Evolutionary conservation across 495 filamentous ascomycete species (phyloP).

Genomic region (Lophiotrema nucula): DNA sequence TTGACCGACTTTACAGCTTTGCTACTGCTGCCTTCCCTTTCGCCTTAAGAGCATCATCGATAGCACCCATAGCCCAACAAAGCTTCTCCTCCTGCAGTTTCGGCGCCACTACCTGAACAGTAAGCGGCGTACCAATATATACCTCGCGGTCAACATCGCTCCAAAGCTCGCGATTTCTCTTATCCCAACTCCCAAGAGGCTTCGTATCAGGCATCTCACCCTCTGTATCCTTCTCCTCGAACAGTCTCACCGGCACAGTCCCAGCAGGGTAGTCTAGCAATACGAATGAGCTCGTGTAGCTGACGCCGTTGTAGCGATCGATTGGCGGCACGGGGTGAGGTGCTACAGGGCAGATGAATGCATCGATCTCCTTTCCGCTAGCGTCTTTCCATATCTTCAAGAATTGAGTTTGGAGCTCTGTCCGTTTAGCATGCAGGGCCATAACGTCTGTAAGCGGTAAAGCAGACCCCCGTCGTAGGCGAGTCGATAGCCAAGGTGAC

Average conservation of each 20-base stretch:
- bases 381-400: constrained; percentile 54
- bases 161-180: constrained; percentile 59
- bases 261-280: constrained; percentile 64
- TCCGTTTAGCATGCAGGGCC: constrained; percentile 51
- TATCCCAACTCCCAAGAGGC: constrained; percentile 58
- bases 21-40: not conserved
- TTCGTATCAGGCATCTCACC: constrained; percentile 44
- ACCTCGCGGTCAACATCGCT: constrained; percentile 54
- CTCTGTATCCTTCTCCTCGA: constrained; percentile 52
- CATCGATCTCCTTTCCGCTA: constrained; percentile 36
- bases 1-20: constrained; percentile 11
- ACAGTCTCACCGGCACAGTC: constrained; percentile 53
- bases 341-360: constrained; percentile 43
- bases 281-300: constrained; percentile 62
- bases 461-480: constrained; percentile 47
- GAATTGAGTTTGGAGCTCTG: constrained; percentile 54
- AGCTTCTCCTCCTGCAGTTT: constrained; percentile 59
- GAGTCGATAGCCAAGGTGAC: constrained; percentile 56
- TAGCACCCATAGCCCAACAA: constrained; percentile 54
- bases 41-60: constrained; percentile 37
- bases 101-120: constrained; percentile 61
- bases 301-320: constrained; percentile 61
- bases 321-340: constrained; percentile 56
- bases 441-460: constrained; percentile 47
- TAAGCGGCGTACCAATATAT: constrained; percentile 56